A percentile compares a stretch with the other conserved stretches of the same genome.
These are phyloP conservation scores for Cryptococcus wingfieldii DNA, from an alignment of 1,284 basidiomycete species.

Conservation along the genomic window DNA sequence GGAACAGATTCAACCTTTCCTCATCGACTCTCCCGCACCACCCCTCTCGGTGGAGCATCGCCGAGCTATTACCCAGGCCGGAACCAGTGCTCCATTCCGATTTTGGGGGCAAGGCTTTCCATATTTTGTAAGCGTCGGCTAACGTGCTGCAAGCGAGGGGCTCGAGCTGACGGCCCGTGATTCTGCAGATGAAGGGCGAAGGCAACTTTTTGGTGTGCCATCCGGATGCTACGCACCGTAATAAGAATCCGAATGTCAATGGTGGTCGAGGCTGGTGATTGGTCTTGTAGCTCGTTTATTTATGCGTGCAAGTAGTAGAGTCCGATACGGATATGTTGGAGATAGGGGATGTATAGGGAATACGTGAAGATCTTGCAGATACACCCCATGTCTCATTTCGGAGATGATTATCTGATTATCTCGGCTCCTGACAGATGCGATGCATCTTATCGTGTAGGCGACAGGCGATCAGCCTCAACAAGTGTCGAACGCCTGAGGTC, in stretches of 20 bases:
- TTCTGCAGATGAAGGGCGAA: conserved; percentile 18
- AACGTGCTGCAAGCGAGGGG: background rate
- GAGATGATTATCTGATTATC: too few species aligned
- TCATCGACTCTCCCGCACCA: background rate
- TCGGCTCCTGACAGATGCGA: too few species aligned
- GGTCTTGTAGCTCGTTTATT: background rate
- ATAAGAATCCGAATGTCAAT: conserved; percentile 3
- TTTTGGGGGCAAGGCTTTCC: conserved; percentile 17
- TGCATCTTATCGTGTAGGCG: too few species aligned
- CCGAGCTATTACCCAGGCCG: conserved; percentile 11
- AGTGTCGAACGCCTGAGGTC: too few species aligned
- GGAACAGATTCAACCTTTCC: conserved; percentile 15
- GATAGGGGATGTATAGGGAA: too few species aligned
- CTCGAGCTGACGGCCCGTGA: background rate
- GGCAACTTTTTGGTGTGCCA: conserved; percentile 10
- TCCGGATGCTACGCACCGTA: conserved; percentile 4
- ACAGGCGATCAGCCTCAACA: too few species aligned
- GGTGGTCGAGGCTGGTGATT: conserved; percentile 1
- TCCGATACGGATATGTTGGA: too few species aligned
- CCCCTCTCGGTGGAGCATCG: conserved; percentile 12
- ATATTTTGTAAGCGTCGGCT: conserved; percentile 16
- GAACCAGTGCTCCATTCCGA: conserved; percentile 12
- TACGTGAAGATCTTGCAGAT: too few species aligned
- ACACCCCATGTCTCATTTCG: too few species aligned
- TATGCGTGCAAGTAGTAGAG: too few species aligned